These are phyloP conservation scores for Globisporangium irregulare DNA, from an alignment of 352 stramenopile species.

Conservation along the genomic window DNA sequence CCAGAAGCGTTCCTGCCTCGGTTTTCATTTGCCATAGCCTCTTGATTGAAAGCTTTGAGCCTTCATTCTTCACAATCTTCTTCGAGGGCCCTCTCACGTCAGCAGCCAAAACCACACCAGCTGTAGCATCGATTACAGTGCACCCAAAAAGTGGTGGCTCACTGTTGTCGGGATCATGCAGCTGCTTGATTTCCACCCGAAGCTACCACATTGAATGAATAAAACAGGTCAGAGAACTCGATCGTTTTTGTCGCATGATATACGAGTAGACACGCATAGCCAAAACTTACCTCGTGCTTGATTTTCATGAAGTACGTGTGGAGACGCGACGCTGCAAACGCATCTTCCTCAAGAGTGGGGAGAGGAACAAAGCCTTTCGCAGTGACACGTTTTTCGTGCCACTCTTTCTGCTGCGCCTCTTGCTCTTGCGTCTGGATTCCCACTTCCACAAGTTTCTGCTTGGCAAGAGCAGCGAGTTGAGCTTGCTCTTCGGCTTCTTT, in stretches of 20 bases:
- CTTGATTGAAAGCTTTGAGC: conserved; percentile 58
- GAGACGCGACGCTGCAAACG: conserved; percentile 33
- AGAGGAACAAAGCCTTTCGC: conserved; percentile 36
- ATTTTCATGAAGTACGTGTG: conserved; percentile 68
- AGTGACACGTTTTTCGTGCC: conserved; percentile 30
- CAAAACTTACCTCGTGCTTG: conserved; percentile 41
- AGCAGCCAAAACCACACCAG: conserved; percentile 35
- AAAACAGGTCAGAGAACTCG: background rate
- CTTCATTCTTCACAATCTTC: conserved; percentile 69
- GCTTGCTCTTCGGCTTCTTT: conserved; percentile 27
- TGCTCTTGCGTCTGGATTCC: conserved; percentile 19
- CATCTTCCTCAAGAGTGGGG: conserved; percentile 68
- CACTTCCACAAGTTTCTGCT: conserved; percentile 37
- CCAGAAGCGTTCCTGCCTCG: conserved; percentile 38
- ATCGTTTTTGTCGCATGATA: background rate
- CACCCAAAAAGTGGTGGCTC: conserved; percentile 67
- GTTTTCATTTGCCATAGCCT: conserved; percentile 80
- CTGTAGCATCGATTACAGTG: conserved; percentile 39
- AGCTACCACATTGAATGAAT: conserved; percentile 25
- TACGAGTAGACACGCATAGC: background rate
- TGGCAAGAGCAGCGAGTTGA: conserved; percentile 34
- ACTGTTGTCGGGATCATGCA: conserved; percentile 45
- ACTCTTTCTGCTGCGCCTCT: conserved; percentile 46
- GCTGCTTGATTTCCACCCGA: conserved; percentile 37
- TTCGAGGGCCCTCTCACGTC: conserved; percentile 62